These are phyloP conservation scores for Coniferiporia sulphurascens DNA, from an alignment of 1,284 basidiomycete species.

Conservation along the genomic window DNA sequence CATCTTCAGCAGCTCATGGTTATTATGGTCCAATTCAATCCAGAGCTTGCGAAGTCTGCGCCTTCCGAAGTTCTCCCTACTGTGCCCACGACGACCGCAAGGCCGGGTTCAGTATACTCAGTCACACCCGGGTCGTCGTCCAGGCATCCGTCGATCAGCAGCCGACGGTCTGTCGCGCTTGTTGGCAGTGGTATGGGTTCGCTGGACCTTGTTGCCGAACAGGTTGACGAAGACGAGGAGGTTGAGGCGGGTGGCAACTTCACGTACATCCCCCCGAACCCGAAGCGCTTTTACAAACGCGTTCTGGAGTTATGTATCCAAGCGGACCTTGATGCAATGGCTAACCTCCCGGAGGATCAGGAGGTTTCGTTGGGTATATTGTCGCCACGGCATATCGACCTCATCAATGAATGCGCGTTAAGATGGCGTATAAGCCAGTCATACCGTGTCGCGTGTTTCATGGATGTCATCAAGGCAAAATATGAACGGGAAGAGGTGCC, in stretches of 20 bases:
- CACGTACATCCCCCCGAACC: conserved; percentile 89
- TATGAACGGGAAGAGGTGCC: conserved; percentile 91
- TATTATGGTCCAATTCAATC: conserved; percentile 82
- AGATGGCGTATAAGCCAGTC: conserved; percentile 86
- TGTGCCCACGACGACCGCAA: conserved; percentile 32
- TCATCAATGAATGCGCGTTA: conserved; percentile 84
- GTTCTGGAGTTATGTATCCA: conserved; percentile 83
- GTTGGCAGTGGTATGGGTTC: conserved; percentile 10
- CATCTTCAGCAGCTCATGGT: conserved; percentile 87
- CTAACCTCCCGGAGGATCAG: conserved; percentile 84
- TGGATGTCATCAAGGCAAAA: conserved; percentile 83
- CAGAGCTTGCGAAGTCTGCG: conserved; percentile 79
- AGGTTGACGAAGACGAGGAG: conserved; percentile 59
- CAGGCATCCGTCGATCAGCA: conserved; percentile 59
- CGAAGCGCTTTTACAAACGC: conserved; percentile 79
- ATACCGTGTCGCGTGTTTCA: conserved; percentile 76
- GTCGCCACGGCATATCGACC: conserved; percentile 73
- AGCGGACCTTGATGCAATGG: conserved; percentile 86
- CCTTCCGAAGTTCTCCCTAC: conserved; percentile 49
- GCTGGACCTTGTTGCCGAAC: conserved; percentile 38
- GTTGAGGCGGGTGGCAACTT: conserved; percentile 68
- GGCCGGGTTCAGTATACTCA: conserved; percentile 55
- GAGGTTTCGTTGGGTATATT: conserved; percentile 95
- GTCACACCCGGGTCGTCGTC: conserved; percentile 31
- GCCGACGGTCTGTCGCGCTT: conserved; percentile 49